Evolutionary conservation across 2,329 filamentous ascomycete species (phyloP).

Genomic region (Neopestalotiopsis clavispora): DNA sequence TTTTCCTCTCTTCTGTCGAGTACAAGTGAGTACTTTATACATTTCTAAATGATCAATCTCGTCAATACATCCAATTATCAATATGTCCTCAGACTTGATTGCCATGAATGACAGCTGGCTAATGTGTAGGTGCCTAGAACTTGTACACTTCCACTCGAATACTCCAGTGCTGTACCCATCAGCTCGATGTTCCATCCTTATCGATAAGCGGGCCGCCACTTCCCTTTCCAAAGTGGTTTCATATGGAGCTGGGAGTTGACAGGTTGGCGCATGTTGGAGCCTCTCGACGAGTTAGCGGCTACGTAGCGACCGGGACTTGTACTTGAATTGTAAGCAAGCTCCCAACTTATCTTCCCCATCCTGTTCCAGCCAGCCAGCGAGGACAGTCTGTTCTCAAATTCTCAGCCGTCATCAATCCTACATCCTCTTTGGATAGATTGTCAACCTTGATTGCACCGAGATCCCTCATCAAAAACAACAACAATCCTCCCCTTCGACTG

Average conservation of each 20-base stretch:
- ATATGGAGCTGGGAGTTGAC: slow-evolving; percentile 1
- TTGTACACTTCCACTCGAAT: too few species aligned
- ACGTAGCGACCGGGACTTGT: slow-evolving; percentile 3
- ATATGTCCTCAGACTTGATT: too few species aligned
- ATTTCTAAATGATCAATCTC: too few species aligned
- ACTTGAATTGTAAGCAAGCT: neutral
- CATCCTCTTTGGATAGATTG: neutral
- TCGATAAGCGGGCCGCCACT: slow-evolving; percentile 3
- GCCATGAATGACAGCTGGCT: too few species aligned
- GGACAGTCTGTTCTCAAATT: neutral
- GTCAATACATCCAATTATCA: too few species aligned
- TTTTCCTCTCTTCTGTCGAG: too few species aligned
- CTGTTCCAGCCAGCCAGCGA: neutral
- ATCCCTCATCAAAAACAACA: neutral
- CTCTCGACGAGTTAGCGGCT: neutral
- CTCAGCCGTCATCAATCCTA: neutral
- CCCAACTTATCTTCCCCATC: neutral
- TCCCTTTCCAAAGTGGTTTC: slow-evolving; percentile 3
- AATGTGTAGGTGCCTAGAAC: too few species aligned
- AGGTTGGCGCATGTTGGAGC: slow-evolving; percentile 1
- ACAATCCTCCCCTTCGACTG: slow-evolving; percentile 20
- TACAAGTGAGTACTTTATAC: too few species aligned
- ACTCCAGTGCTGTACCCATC: neutral
- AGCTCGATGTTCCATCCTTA: neutral
- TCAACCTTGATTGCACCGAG: neutral